phyloP scores from a whole-genome alignment of 768 basidiomycete genomes.

The Clathrus columnatus region DNA sequence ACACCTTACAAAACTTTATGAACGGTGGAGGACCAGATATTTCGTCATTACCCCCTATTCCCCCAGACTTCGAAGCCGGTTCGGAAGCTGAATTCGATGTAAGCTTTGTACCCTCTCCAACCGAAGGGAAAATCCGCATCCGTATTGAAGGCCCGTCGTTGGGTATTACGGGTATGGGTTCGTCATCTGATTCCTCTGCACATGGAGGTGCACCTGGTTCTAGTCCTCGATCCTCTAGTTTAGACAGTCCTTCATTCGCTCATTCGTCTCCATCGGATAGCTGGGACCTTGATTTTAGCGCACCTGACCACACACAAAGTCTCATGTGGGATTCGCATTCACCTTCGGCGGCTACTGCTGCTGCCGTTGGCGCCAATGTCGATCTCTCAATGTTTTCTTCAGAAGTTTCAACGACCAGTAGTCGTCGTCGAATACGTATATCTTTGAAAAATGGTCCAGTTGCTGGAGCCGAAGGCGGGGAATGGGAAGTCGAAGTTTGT shows the following conservation, averaged over 20 bases:
- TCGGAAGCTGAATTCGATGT: conserved; percentile 8
- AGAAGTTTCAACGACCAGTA: background rate
- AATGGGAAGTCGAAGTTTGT: conserved; percentile 68
- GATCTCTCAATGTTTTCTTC: conserved; percentile 2
- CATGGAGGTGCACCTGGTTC: conserved; percentile 11
- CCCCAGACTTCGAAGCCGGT: conserved; percentile 1
- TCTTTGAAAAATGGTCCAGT: conserved; percentile 58
- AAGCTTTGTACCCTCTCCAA: background rate
- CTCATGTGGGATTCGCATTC: conserved; percentile 6
- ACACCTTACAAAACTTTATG: background rate
- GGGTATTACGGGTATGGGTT: background rate
- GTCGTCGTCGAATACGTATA: conserved; percentile 48
- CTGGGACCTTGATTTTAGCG: conserved; percentile 7
- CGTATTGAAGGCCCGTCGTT: conserved; percentile 6
- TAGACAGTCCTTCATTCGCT: background rate
- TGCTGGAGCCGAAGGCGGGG: conserved; percentile 57
- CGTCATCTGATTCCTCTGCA: background rate
- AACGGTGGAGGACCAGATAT: background rate
- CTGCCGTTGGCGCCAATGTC: conserved; percentile 1
- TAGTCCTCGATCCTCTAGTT: background rate
- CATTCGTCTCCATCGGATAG: conserved; percentile 3
- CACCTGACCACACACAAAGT: conserved; percentile 1
- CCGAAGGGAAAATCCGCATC: conserved; percentile 7
- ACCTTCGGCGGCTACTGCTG: background rate
- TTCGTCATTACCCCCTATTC: background rate